Evolutionary conservation across 1,139 yeast genomes (phyloP).

Genomic region (Candida labiduridarum): DNA sequence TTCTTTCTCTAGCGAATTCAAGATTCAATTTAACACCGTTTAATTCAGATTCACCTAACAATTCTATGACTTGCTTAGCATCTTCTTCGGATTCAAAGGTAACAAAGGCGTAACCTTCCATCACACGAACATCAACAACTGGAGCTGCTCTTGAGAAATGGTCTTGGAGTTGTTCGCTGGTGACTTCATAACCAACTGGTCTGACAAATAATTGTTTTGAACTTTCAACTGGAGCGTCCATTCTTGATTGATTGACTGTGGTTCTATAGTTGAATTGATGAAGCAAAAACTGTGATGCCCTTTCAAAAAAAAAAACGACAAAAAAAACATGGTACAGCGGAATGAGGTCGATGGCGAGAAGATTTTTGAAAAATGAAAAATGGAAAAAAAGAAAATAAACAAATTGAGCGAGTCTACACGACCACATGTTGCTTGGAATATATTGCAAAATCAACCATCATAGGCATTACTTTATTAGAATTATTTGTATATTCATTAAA

Average conservation of each 20-base stretch:
- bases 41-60: constrained; percentile 57
- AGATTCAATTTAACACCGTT: constrained; percentile 68
- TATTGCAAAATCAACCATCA: too few species aligned
- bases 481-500: not conserved
- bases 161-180: constrained; percentile 64
- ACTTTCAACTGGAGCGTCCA: constrained; percentile 13
- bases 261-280: not conserved
- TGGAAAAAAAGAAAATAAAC: not conserved
- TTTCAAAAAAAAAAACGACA: not conserved
- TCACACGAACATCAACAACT: constrained; percentile 64
- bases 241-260: constrained; percentile 8
- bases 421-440: not conserved
- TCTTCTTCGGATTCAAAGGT: constrained; percentile 68
- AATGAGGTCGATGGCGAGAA: constrained; percentile 1
- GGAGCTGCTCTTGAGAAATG: constrained; percentile 68
- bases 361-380: not conserved
- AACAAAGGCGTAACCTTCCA: constrained; percentile 78
- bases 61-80: constrained; percentile 67
- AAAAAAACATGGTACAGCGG: not conserved
- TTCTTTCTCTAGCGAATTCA: constrained; percentile 68
- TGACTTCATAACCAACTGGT: constrained; percentile 43
- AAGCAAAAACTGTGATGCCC: not conserved
- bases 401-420: not conserved
- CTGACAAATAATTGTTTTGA: constrained; percentile 40
- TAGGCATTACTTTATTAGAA: not conserved